Evolutionary conservation across 805 yeast species (phyloP), one percentile per base, ranked within the genome.

Genomic region (Wickerhamomyces chambardii): DNA sequence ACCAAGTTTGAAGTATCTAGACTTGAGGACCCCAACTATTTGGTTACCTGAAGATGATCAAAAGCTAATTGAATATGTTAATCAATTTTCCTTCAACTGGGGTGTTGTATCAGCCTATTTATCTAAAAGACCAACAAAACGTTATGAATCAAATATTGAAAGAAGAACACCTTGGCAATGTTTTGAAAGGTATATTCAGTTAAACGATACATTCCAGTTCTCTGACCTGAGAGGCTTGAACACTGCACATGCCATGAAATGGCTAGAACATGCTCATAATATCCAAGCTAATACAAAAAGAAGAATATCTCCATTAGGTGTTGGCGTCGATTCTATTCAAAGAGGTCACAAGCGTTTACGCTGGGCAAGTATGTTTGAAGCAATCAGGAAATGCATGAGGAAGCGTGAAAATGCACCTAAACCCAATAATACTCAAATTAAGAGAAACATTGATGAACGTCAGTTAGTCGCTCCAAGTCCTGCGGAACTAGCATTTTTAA

Each of bases 111-210:
- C 96, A 3, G 83, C 89, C 6, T 84, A 83, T 51, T 63, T 92
- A 54, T 70, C 82, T 31, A 70, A 79, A 2, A 66, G 70, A 34
- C 73, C 86, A 3, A 73, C 85, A 0, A 68, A 75, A 43, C 73
- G 80, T 12, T 87, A 85, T 55, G 73, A 78, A 28, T 83, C 97
- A 1, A 87, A 85, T 50, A 85, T 87, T 38, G 97, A 92, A 56
- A 73, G 97, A 50, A 72, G 98, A 50, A 92, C 97, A 0, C 95
- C 98, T 0, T 92, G 98, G 98, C 97, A 90, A 55, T 90, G 97
- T 55, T 92, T 92, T 62, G 98, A 92, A 58, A 66, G 98, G 45
- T 92, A 90, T 65, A 80, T 89, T 41, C 97, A 90, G 60, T 67
- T 92, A 44, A 86, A 84, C 48, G 96, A 90, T 40, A 78, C 80